Evolutionary conservation across 768 basidiomycete species (phyloP), one percentile per base, ranked within the genome.

Genomic region (Rhizopogon vinicolor): DNA sequence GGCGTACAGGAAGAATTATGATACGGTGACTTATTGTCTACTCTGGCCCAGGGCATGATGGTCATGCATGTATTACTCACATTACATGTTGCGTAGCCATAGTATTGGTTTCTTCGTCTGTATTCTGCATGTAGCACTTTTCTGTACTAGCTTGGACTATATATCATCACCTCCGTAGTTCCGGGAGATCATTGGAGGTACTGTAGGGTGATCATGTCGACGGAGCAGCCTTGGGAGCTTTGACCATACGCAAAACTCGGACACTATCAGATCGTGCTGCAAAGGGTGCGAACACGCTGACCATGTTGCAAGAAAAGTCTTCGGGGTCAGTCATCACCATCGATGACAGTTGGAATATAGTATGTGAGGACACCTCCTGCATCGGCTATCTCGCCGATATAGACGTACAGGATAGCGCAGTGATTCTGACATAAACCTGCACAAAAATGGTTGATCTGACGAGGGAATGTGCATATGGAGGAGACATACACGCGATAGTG

Each of bases 391-490:
- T 91, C 86, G 9, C 92, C 92, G 43, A 93, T 87, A 64, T 93
- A 94, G 52, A 93, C 91, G 59, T 93, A 94, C 50, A 93, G 78
- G 60, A 94, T 93, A 56, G 90, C 77, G 65, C 91, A 93, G 59
- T 93, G 87, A 55, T 84, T 78, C 60, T 86, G 83, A 65, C 92
- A 94, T 49, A 94, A 78, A 64, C 87, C 91, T 94, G 63, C 0
- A 28, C 29, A 25, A 56, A 33, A 43, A 41, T 61, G 16, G 18
- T 22, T 53, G 42, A 29, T 25, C 1, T 25, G 25, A 25, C 25
- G 8, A 53, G 18, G 12, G 13, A 37, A 52, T 7, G 3, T 3
- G n/a, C 8, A 8, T 7, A 31, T 42, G 55, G 44, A 16, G 12
- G n/a, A 25, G 16, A 74, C 89, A 44, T 61, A 91, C 92, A 89